Base-by-base conservation (phyloP, 2,329 filamentous ascomycete genomes). In the Fonsecaea erecta region DNA sequence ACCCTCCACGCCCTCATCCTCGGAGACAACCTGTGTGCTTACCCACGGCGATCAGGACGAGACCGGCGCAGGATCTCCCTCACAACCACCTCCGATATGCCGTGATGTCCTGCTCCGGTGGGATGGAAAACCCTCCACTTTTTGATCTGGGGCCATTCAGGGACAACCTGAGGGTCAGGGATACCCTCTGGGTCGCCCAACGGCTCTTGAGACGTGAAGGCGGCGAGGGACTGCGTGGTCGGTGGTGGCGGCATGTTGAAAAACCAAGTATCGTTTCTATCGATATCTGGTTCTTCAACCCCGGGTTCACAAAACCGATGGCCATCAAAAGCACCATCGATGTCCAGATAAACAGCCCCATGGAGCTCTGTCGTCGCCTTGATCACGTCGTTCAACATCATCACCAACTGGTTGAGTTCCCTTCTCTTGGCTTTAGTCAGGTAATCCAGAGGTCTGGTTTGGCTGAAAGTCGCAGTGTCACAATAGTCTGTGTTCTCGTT, bases 231-330 rank as follows among this genome's bases (percentile, higher is more conserved):
- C 24, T 32, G 18, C 18, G 16, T 26, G 16, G 37, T 35, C 28
- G 40, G 11, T 9, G 52, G 30, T 6, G 60, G 26, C 5, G 65
- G 60, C 6, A 70, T 59, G 55, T 72, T 71, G 68, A 73, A 74
- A 58, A 75, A 74, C 73, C 73, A 75, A 21, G 72, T 73, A 24
- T 68, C 68, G 3, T 62, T 51, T n/a, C 68, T 67, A 34, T 68
- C 66, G 32, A 68, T 48, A 18, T 65, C 64, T 18, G 71, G 70
- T 54, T 72, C 71, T 8, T 62, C 35, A 2, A 70, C 69, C 5
- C 69, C 70, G 11, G 65, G 64, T 28, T 70, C 72, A 55, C 73
- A 75, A 60, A 75, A 74, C 4, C 73, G 66, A 63, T 75, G 73
- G 8, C 66, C 68, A 30, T 71, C 66, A 46, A 73, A 75, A 14